A percentile compares a stretch with the other conserved stretches of the same genome.
phyloP scores from a whole-genome alignment of 345 rosid species.

The Brassica nigra region DNA sequence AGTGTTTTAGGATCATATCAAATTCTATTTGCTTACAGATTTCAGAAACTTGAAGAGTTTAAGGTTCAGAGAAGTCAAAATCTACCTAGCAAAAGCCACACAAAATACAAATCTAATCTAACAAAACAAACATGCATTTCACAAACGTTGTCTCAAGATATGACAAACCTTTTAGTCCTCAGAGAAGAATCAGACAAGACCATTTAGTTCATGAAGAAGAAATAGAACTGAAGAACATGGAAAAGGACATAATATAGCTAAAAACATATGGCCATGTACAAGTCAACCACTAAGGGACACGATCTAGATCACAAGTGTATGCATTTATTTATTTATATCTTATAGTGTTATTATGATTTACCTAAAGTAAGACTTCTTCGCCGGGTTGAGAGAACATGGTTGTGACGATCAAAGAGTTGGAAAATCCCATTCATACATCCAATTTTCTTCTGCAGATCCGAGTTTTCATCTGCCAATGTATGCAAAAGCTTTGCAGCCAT shows the following conservation, averaged over 20 bases:
- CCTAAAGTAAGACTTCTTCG: slow-evolving; percentile 73
- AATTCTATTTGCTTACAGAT: not conserved
- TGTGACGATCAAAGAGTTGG: slow-evolving; percentile 79
- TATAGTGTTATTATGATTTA: slow-evolving; percentile 19
- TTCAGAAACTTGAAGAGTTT: slow-evolving; percentile 1
- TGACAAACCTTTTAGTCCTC: slow-evolving; percentile 13
- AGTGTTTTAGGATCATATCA: slow-evolving; percentile 5
- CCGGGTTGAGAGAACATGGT: slow-evolving; percentile 51
- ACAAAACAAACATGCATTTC: slow-evolving; percentile 16
- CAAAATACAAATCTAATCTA: not conserved
- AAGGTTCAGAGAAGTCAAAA: slow-evolving; percentile 23
- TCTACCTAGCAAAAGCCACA: slow-evolving; percentile 5
- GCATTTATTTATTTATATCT: not conserved
- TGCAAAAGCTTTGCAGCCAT: slow-evolving; percentile 96
- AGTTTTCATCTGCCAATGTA: slow-evolving; percentile 86
- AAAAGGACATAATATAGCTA: slow-evolving; percentile 14
- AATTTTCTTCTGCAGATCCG: slow-evolving; percentile 84
- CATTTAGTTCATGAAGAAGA: slow-evolving; percentile 24
- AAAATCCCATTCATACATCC: slow-evolving; percentile 95
- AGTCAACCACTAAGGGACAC: slow-evolving; percentile 39
- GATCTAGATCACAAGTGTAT: slow-evolving; percentile 11
- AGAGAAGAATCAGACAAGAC: slow-evolving; percentile 23
- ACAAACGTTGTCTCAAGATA: not conserved
- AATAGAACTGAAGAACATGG: slow-evolving; percentile 26
- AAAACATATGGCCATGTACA: slow-evolving; percentile 25